These are phyloP conservation scores for Pseudogymnoascus sp. DNA, from an alignment of 2,329 filamentous ascomycete genomes.

Conservation along the genomic window DNA sequence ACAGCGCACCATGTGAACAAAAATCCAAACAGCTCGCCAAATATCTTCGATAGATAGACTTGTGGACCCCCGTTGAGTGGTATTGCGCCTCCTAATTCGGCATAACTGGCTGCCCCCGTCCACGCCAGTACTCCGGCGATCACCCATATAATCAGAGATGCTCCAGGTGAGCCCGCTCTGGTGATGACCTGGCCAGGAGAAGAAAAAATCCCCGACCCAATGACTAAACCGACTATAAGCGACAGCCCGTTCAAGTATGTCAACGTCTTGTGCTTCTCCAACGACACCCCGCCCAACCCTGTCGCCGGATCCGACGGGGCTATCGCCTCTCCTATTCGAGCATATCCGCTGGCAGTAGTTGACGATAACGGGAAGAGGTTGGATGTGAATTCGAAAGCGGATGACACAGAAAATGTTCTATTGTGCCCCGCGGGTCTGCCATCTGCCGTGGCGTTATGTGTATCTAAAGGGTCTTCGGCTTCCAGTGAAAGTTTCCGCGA, in stretches of 20 bases:
- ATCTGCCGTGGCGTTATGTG: conserved; percentile 46
- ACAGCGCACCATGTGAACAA: conserved; percentile 96
- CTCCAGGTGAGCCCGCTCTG: conserved; percentile 86
- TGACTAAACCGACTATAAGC: conserved; percentile 85
- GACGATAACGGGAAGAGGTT: conserved; percentile 90
- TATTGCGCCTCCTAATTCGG: conserved; percentile 91
- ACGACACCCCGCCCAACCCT: conserved; percentile 63
- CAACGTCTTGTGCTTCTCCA: conserved; percentile 93
- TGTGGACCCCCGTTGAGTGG: conserved; percentile 92
- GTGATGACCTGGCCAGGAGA: conserved; percentile 88
- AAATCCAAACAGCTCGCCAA: conserved; percentile 88
- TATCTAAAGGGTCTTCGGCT: conserved; percentile 72
- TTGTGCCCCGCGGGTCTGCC: conserved; percentile 36
- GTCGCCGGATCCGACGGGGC: conserved; percentile 48
- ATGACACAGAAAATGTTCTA: conserved; percentile 83
- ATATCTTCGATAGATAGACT: conserved; percentile 91
- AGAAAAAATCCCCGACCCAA: conserved; percentile 94
- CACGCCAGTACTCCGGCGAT: conserved; percentile 89
- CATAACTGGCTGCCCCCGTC: conserved; percentile 93
- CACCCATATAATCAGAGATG: conserved; percentile 83
- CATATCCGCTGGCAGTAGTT: conserved; percentile 69
- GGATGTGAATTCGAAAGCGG: conserved; percentile 90
- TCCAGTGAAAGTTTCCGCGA: conserved; percentile 86
- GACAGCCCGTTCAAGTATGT: conserved; percentile 92
- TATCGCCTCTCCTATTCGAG: conserved; percentile 73